Evolutionary conservation across 106 monocot genomes (phyloP).

Genomic region (Apostasia shenzhenica): DNA sequence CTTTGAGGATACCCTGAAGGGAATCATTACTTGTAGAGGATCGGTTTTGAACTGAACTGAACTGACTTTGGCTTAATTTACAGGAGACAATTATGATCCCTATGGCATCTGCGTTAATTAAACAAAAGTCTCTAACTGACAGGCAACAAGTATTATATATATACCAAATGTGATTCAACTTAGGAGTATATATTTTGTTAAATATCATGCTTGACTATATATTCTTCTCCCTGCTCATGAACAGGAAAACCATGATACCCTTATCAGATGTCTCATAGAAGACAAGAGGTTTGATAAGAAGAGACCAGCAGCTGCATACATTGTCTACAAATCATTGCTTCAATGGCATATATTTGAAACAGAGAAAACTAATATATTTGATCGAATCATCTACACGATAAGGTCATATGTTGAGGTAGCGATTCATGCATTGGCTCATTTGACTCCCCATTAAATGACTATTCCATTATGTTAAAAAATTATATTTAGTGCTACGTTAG

Average conservation of each 20-base stretch:
- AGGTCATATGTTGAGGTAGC: constrained; percentile 74
- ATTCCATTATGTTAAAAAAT: too few relatives aligned
- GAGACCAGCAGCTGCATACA: constrained; percentile 59
- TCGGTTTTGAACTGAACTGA: too few relatives aligned
- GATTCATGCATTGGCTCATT: background rate
- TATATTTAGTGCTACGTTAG: background rate
- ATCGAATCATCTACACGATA: constrained; percentile 87
- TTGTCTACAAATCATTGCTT: constrained; percentile 80
- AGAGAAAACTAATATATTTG: constrained; percentile 94
- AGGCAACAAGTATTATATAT: constrained; percentile 61
- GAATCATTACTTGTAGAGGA: background rate
- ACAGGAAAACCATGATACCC: constrained; percentile 88
- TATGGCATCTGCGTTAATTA: constrained; percentile 43
- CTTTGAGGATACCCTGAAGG: background rate
- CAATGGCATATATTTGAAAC: constrained; percentile 98
- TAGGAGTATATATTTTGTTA: background rate
- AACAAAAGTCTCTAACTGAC: constrained; percentile 77
- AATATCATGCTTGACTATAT: background rate
- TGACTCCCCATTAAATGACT: background rate
- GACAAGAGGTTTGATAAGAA: constrained; percentile 76
- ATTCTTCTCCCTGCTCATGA: background rate
- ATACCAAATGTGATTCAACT: background rate
- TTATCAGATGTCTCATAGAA: constrained; percentile 78
- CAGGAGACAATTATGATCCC: constrained; percentile 35
- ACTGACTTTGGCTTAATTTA: background rate